These are phyloP conservation scores for Chrysoporthe puriensis DNA, from an alignment of 2,329 filamentous ascomycete genomes.

Conservation along the genomic window DNA sequence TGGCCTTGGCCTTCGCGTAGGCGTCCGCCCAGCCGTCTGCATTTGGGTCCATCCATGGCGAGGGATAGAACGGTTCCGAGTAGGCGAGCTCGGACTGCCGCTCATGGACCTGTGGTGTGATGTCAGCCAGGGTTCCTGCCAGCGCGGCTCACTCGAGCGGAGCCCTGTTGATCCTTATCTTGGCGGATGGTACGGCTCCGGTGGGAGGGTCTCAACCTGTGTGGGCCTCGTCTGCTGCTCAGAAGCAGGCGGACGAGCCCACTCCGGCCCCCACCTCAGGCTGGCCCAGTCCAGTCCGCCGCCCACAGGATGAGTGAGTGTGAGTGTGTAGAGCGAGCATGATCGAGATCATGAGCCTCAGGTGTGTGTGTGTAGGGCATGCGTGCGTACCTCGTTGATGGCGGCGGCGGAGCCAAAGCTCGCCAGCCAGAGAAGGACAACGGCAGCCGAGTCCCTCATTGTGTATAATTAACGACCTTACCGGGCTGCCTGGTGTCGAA, in stretches of 20 bases:
- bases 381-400: slow-evolving; percentile 19
- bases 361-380: too few relatives aligned
- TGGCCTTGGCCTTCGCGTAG: slow-evolving; percentile 73
- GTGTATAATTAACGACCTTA: slow-evolving; percentile 10
- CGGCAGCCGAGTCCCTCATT: slow-evolving; percentile 32
- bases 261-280: not conserved
- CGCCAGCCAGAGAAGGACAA: slow-evolving; percentile 33
- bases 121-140: not conserved
- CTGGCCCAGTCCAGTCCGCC: too few relatives aligned
- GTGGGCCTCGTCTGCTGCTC: not conserved
- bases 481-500: not conserved
- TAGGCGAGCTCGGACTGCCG: slow-evolving; percentile 38
- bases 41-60: slow-evolving; percentile 80
- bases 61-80: slow-evolving; percentile 74
- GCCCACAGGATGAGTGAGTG: too few relatives aligned
- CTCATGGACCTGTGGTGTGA: slow-evolving; percentile 34
- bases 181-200: not conserved
- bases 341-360: not conserved
- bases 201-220: not conserved
- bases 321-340: too few relatives aligned
- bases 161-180: not conserved
- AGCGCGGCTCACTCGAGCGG: not conserved
- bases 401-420: slow-evolving; percentile 32
- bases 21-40: slow-evolving; percentile 76
- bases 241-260: not conserved